These are phyloP conservation scores for Cytospora paraplurivora DNA, from an alignment of 2,329 filamentous ascomycete species.

Conservation along the genomic window DNA sequence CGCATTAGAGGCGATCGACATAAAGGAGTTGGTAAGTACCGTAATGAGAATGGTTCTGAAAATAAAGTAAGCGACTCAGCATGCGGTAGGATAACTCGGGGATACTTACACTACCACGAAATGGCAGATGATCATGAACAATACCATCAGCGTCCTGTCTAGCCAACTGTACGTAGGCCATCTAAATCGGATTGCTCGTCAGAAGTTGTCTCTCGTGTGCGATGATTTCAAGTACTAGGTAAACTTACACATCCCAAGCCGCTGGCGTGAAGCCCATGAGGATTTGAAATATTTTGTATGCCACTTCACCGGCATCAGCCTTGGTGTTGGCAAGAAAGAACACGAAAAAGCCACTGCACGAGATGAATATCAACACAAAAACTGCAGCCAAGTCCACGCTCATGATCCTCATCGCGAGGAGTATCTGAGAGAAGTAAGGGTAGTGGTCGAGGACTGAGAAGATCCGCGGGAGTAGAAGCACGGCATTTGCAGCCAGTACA, in stretches of 20 bases:
- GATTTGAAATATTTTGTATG: conserved; percentile 90
- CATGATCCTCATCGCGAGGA: conserved; percentile 95
- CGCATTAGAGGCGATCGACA: conserved; percentile 90
- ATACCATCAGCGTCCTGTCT: conserved; percentile 72
- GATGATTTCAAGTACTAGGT: background rate
- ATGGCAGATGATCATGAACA: conserved; percentile 93
- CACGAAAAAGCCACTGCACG: conserved; percentile 93
- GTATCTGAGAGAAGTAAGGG: conserved; percentile 90
- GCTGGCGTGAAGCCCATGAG: conserved; percentile 95
- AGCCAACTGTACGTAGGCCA: conserved; percentile 77
- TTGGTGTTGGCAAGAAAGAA: conserved; percentile 81
- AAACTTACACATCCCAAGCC: conserved; percentile 79
- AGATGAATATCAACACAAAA: conserved; percentile 79
- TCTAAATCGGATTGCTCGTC: conserved; percentile 36
- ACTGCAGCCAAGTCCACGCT: conserved; percentile 85
- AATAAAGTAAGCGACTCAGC: background rate
- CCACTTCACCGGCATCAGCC: conserved; percentile 72
- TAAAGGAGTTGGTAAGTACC: conserved; percentile 95
- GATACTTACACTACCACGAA: conserved; percentile 76
- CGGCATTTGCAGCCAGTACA: conserved; percentile 87
- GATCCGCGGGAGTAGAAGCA: conserved; percentile 84
- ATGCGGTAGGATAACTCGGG: background rate
- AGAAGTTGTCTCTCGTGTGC: background rate
- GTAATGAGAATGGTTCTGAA: conserved; percentile 83
- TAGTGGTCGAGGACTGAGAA: conserved; percentile 95